A percentile compares a stretch with the other conserved stretches of the same genome.
Conservation (phyloP, 2,329 filamentous ascomycete genomes). For the Calonectria multiphialidica region DNA sequence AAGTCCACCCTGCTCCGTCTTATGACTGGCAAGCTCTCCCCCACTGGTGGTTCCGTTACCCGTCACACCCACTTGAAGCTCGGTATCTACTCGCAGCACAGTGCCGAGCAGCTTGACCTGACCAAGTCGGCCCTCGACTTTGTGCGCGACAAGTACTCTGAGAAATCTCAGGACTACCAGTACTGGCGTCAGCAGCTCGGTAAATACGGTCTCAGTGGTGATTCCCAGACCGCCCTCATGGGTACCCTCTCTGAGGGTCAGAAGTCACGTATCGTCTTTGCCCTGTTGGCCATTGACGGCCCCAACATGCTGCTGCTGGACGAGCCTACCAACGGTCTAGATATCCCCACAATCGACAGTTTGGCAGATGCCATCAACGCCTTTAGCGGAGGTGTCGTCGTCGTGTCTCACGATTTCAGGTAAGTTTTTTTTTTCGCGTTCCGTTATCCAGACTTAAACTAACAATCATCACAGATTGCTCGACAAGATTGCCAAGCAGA, state of each 20-base stretch:
- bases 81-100: conserved; percentile 98
- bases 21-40: conserved; percentile 95
- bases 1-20: conserved; percentile 96
- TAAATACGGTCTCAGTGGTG: conserved; percentile 91
- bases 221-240: conserved; percentile 96
- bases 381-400: conserved; percentile 95
- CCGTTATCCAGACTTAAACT: conserved; percentile 15
- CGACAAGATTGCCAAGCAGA: conserved; percentile 99
- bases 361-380: conserved; percentile 98
- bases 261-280: conserved; percentile 98
- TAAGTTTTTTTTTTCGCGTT: conserved; percentile 59
- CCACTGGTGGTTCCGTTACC: conserved; percentile 84
- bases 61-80: conserved; percentile 99
- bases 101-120: conserved; percentile 96
- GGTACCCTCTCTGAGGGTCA: conserved; percentile 98
- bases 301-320: conserved; percentile 99
- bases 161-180: conserved; percentile 96
- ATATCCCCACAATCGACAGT: conserved; percentile 98
- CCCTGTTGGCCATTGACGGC: conserved; percentile 91
- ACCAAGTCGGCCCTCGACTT: conserved; percentile 99
- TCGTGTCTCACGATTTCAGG: conserved; percentile 99
- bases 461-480: conserved; percentile 74
- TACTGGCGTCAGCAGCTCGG: conserved; percentile 99
- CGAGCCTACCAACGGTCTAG: conserved; percentile 99
- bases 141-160: conserved; percentile 92